phyloP scores from a whole-genome alignment of 2,329 filamentous ascomycete species.

The Thelonectria olida region DNA sequence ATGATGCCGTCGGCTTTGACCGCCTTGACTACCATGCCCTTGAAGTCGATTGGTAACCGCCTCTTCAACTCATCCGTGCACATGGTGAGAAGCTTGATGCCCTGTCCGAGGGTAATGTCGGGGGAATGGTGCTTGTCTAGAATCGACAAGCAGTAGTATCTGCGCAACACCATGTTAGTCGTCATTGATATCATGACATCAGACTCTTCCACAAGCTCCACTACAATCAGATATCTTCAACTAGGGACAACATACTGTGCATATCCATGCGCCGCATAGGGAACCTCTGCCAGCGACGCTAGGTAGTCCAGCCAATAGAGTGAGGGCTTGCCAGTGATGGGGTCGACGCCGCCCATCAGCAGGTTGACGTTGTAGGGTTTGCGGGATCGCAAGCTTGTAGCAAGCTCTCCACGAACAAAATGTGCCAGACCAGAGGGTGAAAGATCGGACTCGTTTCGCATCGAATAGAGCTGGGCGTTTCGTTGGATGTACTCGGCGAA shows the following conservation, averaged over 20 bases:
- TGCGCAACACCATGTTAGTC: conserved; percentile 47
- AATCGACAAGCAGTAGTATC: conserved; percentile 97
- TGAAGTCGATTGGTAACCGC: conserved; percentile 97
- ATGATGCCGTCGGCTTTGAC: conserved; percentile 93
- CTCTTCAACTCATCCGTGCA: conserved; percentile 98
- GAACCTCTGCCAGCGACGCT: conserved; percentile 84
- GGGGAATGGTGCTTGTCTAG: conserved; percentile 99
- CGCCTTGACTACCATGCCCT: conserved; percentile 93
- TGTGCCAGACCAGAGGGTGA: conserved; percentile 88
- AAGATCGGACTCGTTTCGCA: conserved; percentile 95
- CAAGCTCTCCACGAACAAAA: conserved; percentile 94
- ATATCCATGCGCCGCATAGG: conserved; percentile 97
- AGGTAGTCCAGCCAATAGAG: conserved; percentile 99
- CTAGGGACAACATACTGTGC: conserved; percentile 75
- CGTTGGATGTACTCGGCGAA: conserved; percentile 99
- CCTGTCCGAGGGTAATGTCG: conserved; percentile 87
- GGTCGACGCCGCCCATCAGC: conserved; percentile 91
- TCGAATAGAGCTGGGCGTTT: conserved; percentile 97
- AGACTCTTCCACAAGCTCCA: neutral
- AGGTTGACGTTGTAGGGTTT: conserved; percentile 98
- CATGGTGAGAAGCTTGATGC: conserved; percentile 91
- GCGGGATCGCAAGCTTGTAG: conserved; percentile 86
- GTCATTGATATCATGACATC: neutral
- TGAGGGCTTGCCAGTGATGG: conserved; percentile 88
- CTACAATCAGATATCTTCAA: neutral